Conservation (phyloP, 148 eudicot genomes). For the Persicaria maculosa region DNA sequence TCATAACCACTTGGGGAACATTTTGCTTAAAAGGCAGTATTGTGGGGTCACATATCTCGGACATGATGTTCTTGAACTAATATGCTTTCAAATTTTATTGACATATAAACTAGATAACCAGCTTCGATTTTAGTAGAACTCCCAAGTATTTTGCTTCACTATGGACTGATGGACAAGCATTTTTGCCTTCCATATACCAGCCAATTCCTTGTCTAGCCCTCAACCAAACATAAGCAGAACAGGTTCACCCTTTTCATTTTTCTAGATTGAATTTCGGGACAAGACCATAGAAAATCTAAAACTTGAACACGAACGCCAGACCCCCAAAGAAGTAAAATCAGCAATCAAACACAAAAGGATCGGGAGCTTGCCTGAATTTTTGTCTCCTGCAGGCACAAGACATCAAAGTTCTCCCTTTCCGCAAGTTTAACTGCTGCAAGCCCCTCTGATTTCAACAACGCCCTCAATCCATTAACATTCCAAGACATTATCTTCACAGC, state of each 20-base stretch:
- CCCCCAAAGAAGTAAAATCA: neutral
- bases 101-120: no score
- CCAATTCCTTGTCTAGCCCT: neutral
- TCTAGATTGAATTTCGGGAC: neutral
- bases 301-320: no score
- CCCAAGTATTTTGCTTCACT: neutral
- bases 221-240: neutral
- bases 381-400: constrained; percentile 96
- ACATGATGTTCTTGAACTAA: no score
- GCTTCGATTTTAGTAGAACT: no score
- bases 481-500: constrained; percentile 77
- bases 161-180: neutral
- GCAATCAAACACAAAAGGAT: neutral
- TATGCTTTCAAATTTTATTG: no score
- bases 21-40: neutral
- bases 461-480: constrained; percentile 97
- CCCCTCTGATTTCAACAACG: constrained; percentile 61
- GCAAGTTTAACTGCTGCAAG: constrained; percentile 79
- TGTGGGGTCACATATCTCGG: neutral
- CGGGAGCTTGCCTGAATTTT: constrained; percentile 64
- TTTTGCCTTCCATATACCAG: neutral
- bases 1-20: neutral
- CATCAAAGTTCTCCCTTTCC: constrained; percentile 84
- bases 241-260: neutral
- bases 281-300: neutral